Base-by-base conservation (phyloP, 331 rosid genomes). In the Quercus lobata region DNA sequence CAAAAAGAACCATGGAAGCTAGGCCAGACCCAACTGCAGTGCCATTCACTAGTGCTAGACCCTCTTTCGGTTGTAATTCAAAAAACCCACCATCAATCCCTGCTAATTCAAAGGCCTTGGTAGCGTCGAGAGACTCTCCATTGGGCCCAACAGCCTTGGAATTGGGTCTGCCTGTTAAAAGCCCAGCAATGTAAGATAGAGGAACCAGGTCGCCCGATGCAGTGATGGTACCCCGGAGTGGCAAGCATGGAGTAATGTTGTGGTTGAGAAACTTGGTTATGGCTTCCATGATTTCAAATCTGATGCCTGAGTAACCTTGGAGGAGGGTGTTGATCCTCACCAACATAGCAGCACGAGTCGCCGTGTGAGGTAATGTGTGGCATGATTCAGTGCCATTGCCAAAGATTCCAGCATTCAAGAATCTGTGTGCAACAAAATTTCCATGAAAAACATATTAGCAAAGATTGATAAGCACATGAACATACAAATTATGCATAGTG, bases 1-100 rank as follows among this genome's bases (percentile, higher is more conserved):
- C 97, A 69, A 92, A 94, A 57, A 94, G 90, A 37, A 90, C 97
- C 25, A 82, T 84, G 3, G 98, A 89, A 74, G 98, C 98, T 32
- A 94, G 71, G 16, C 94, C 98, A 76, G 98, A 94, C 6, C 98
- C 98, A 0, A 94, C 97, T 1, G 98, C 98, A 19, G 98, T 92
- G 4, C 97, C 97, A 82, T 94, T 94, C 3, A 94, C 98, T 1
- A 94, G 60, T 11, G 98, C 98, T 37, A 94, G 80, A 1, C 98
- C 98, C 70, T 94, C 97, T 46, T 94, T 94, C 6, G 98, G 97
- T 27, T 94, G 97, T 54, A 94, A 84, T 75, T 92, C 97, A 75
- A 94, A 94, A 83, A 94, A 94, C 0, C 88, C 94, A 14, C 89
- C 58, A 10, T 72, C 58, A 68, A 94, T 88, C 19, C 88, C 88